Evolutionary conservation across 805 yeast genomes (phyloP).

Genomic region (Candida ulmi): DNA sequence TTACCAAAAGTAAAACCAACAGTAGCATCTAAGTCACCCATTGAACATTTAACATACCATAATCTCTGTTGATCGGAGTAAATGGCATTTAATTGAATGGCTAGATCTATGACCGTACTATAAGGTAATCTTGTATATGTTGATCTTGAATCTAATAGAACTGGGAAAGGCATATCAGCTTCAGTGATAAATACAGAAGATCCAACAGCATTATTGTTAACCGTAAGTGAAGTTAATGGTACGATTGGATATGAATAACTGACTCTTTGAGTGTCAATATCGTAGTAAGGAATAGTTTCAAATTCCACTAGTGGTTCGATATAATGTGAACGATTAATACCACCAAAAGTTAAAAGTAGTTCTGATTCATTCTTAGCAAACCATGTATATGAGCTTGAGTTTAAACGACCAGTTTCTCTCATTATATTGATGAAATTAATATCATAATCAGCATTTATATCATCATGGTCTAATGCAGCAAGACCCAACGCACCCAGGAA

Average conservation of each 20-base stretch:
- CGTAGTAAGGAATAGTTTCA: slow-evolving; percentile 40
- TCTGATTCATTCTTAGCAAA: slow-evolving; percentile 20
- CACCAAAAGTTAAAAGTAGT: slow-evolving; percentile 49
- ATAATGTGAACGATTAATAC: slow-evolving; percentile 42
- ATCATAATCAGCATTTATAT: not conserved
- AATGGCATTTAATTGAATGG: slow-evolving; percentile 65
- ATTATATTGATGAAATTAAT: slow-evolving; percentile 28
- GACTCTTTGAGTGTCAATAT: slow-evolving; percentile 9
- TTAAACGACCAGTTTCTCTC: slow-evolving; percentile 24
- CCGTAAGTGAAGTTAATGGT: slow-evolving; percentile 40
- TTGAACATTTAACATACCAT: slow-evolving; percentile 63
- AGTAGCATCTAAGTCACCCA: slow-evolving; percentile 42
- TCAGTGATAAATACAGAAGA: slow-evolving; percentile 3
- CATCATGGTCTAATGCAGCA: slow-evolving; percentile 24
- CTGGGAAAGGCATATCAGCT: slow-evolving; percentile 30
- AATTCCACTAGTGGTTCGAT: slow-evolving; percentile 43
- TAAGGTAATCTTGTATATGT: slow-evolving; percentile 48
- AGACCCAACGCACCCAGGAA: slow-evolving; percentile 42
- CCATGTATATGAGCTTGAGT: slow-evolving; percentile 39
- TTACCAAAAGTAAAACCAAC: slow-evolving; percentile 50
- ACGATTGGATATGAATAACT: slow-evolving; percentile 38
- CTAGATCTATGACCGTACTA: slow-evolving; percentile 50
- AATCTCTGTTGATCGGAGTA: slow-evolving; percentile 39
- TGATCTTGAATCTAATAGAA: slow-evolving; percentile 53
- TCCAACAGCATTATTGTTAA: slow-evolving; percentile 34